Percentiles rank a stretch among this genome's conserved stretches.
Conservation (phyloP, 192 early-diverging fungal species). For the Entrophospora sp. region DNA sequence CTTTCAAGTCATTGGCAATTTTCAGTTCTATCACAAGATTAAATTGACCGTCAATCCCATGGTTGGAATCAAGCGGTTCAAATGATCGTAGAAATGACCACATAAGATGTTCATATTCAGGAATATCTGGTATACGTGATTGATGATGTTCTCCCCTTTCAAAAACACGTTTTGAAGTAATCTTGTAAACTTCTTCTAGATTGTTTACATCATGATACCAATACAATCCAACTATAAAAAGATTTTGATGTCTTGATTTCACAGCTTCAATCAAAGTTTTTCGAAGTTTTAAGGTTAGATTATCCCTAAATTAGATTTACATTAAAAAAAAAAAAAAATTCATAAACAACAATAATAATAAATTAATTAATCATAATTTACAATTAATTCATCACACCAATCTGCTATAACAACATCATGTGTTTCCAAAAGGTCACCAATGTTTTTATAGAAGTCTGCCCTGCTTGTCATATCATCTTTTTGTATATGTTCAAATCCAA, state of each 20-base stretch:
- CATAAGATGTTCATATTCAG: slow-evolving; percentile 51
- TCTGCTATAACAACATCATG: slow-evolving; percentile 72
- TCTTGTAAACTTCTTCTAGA: slow-evolving; percentile 37
- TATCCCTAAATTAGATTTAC: slow-evolving; percentile 41
- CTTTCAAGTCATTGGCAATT: slow-evolving; percentile 34
- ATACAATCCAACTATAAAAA: slow-evolving; percentile 62
- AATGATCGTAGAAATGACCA: slow-evolving; percentile 41
- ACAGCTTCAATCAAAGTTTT: slow-evolving; percentile 41
- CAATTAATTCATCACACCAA: too few species aligned
- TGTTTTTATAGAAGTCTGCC: slow-evolving; percentile 49
- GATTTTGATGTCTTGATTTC: slow-evolving; percentile 42
- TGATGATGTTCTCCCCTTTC: slow-evolving; percentile 75
- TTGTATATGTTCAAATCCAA: slow-evolving; percentile 70
- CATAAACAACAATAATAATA: too few species aligned
- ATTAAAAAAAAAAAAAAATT: not conserved
- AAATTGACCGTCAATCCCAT: slow-evolving; percentile 41
- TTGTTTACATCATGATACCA: slow-evolving; percentile 60
- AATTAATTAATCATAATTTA: too few species aligned
- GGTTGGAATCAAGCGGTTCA: slow-evolving; percentile 43
- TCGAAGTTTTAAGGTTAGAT: slow-evolving; percentile 53
- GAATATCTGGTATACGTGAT: slow-evolving; percentile 57
- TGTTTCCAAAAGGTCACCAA: slow-evolving; percentile 45
- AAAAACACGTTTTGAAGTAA: slow-evolving; percentile 46
- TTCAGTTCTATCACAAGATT: slow-evolving; percentile 51
- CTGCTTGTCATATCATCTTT: slow-evolving; percentile 70